Evolutionary conservation across 768 basidiomycete species (phyloP).

Genomic region (Termitomyces sp.): DNA sequence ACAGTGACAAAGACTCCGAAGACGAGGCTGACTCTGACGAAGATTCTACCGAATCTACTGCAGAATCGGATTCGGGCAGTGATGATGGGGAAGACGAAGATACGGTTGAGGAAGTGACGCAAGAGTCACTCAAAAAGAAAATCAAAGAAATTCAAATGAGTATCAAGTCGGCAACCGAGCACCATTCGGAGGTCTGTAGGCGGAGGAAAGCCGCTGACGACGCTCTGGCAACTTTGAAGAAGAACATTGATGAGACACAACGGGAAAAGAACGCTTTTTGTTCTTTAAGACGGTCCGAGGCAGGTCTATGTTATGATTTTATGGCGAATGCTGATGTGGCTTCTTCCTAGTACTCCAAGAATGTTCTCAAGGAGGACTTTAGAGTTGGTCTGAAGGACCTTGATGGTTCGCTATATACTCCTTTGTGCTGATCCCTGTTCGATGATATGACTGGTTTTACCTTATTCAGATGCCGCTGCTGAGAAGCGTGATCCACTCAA

Average conservation of each 20-base stretch:
- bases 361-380: slow-evolving; percentile 56
- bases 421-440: not conserved
- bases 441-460: not conserved
- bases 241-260: slow-evolving; percentile 38
- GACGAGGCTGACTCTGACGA: slow-evolving; percentile 10
- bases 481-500: slow-evolving; percentile 51
- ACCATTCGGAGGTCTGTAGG: slow-evolving; percentile 30
- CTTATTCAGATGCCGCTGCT: slow-evolving; percentile 41
- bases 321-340: not conserved
- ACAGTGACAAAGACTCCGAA: slow-evolving; percentile 12
- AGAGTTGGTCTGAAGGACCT: slow-evolving; percentile 52
- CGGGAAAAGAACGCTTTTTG: slow-evolving; percentile 62
- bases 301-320: slow-evolving; percentile 12
- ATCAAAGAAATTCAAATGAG: slow-evolving; percentile 34
- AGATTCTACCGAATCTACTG: slow-evolving; percentile 12
- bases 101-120: slow-evolving; percentile 35
- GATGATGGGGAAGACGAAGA: slow-evolving; percentile 26
- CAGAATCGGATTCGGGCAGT: slow-evolving; percentile 14
- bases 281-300: slow-evolving; percentile 51
- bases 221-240: slow-evolving; percentile 28
- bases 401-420: slow-evolving; percentile 33
- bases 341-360: slow-evolving; percentile 40
- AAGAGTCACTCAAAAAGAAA: slow-evolving; percentile 38
- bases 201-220: slow-evolving; percentile 29
- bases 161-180: slow-evolving; percentile 33